Conservation (phyloP, 2,329 filamentous ascomycete species). For the Pseudogymnoascus pannorum region DNA sequence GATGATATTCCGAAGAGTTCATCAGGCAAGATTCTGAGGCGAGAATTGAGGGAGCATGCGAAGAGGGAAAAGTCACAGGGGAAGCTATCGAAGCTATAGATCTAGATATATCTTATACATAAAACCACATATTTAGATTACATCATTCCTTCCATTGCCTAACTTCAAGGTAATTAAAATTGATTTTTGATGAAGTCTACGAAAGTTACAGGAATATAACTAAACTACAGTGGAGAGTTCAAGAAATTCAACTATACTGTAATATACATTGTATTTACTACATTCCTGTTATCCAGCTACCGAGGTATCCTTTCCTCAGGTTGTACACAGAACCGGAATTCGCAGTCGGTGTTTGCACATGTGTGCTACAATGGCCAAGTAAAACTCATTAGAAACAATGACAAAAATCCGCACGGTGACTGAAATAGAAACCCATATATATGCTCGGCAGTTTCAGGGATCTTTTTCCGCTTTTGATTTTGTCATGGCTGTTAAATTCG, state of each 20-base stretch:
- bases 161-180: neutral
- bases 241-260: neutral
- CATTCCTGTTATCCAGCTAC: neutral
- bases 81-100: neutral
- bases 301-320: neutral
- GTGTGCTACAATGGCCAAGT: neutral
- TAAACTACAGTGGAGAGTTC: neutral
- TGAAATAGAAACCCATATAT: neutral
- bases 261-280: neutral
- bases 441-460: neutral
- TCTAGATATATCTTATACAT: neutral
- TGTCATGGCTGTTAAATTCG: neutral
- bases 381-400: neutral
- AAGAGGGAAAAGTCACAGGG: conserved; percentile 12
- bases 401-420: neutral
- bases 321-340: neutral
- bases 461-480: neutral
- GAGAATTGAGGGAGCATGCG: conserved; percentile 28
- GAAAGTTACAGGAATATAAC: neutral
- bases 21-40: conserved; percentile 32
- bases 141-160: neutral
- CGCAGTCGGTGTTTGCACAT: neutral
- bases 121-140: neutral
- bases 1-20: conserved; percentile 32
- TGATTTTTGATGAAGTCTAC: neutral